Conservation (phyloP, 805 yeast genomes). For the Wickerhamiella kurtzmanii region DNA sequence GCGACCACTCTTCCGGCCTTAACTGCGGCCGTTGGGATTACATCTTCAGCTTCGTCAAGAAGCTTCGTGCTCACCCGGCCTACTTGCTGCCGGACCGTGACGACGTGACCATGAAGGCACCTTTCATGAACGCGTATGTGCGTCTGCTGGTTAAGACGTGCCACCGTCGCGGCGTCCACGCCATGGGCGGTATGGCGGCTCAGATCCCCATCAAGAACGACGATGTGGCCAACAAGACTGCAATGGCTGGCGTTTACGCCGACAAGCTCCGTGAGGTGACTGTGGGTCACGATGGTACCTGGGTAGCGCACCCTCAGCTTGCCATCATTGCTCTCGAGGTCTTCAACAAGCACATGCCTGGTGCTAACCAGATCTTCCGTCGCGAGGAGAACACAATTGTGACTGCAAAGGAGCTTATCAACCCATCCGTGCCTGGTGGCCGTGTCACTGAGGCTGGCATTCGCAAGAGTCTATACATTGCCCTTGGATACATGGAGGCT, state of each 20-base stretch:
- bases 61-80: slow-evolving; percentile 46
- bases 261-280: slow-evolving; percentile 55
- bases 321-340: slow-evolving; percentile 53
- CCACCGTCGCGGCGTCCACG: slow-evolving; percentile 60
- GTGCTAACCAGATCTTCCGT: slow-evolving; percentile 55
- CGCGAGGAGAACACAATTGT: slow-evolving; percentile 37
- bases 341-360: slow-evolving; percentile 62
- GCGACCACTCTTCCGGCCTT: slow-evolving; percentile 58
- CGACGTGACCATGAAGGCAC: slow-evolving; percentile 56
- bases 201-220: slow-evolving; percentile 62
- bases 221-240: slow-evolving; percentile 43
- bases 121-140: slow-evolving; percentile 57
- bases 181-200: slow-evolving; percentile 73
- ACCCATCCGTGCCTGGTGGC: slow-evolving; percentile 46
- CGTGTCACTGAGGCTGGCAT: slow-evolving; percentile 52
- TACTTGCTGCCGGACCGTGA: slow-evolving; percentile 56
- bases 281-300: slow-evolving; percentile 63
- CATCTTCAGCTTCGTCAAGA: slow-evolving; percentile 57
- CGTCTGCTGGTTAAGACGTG: slow-evolving; percentile 52
- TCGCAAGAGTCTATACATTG: slow-evolving; percentile 48
- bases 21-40: slow-evolving; percentile 74
- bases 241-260: slow-evolving; percentile 53
- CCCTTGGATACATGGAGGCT: slow-evolving; percentile 58
- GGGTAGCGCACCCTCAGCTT: slow-evolving; percentile 68
- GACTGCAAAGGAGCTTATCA: slow-evolving; percentile 46